Percentiles rank a stretch among this genome's conserved stretches.
phyloP scores from a whole-genome alignment of 225 moss, liverwort and hornwort species.

The Polytrichum commune region DNA sequence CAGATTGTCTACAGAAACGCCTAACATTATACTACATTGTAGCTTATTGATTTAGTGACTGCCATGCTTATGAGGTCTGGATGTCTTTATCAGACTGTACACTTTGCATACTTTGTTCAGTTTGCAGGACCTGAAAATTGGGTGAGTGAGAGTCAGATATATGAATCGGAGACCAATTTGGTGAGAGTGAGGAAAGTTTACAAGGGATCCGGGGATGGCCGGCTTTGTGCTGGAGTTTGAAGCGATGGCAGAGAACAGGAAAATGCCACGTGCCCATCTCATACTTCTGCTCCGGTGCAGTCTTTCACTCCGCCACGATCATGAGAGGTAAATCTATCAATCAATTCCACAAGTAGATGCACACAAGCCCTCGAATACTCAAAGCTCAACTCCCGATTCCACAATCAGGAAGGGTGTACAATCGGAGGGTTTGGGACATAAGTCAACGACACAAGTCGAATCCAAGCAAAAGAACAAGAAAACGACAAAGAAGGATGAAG shows the following conservation, averaged over 20 bases:
- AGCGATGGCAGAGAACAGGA: conserved; percentile 28
- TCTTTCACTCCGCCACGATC: conserved; percentile 20
- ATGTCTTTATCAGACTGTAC: too few relatives aligned
- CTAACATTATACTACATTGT: too few relatives aligned
- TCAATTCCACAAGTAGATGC: background rate
- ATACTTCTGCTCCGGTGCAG: conserved; percentile 23
- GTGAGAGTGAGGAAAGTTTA: conserved; percentile 14
- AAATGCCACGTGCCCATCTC: conserved; percentile 46
- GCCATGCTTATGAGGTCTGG: too few relatives aligned
- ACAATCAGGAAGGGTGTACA: too few relatives aligned
- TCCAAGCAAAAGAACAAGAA: too few relatives aligned
- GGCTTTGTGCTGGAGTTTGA: conserved; percentile 14
- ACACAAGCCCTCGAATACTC: background rate
- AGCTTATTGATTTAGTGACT: too few relatives aligned
- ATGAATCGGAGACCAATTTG: background rate
- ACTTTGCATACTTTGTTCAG: background rate
- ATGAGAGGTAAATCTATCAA: conserved; percentile 11
- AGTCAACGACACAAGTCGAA: too few relatives aligned
- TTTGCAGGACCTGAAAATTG: background rate
- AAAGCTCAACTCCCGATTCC: background rate
- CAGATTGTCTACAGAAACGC: too few relatives aligned
- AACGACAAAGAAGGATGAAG: too few relatives aligned
- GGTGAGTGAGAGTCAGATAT: background rate
- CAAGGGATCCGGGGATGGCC: conserved; percentile 10
- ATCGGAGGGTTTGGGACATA: too few relatives aligned